Evolutionary conservation across 805 yeast species (phyloP).

Genomic region (Wickerhamiella azyma): DNA sequence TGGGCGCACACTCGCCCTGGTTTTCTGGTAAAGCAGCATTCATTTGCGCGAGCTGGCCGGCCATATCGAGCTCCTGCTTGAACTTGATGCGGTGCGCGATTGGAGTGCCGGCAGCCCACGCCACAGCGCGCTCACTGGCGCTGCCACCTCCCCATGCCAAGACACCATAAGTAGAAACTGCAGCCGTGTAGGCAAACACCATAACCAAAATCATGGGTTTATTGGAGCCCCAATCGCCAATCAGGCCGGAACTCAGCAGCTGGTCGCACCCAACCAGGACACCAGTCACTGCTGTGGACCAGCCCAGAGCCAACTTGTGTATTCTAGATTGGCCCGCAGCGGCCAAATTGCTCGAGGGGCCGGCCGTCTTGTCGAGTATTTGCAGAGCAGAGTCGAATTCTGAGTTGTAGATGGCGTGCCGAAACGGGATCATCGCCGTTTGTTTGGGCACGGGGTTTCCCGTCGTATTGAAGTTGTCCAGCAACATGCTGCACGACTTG

Average conservation of each 20-base stretch:
- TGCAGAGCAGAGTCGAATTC: slow-evolving; percentile 43
- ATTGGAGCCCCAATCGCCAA: slow-evolving; percentile 28
- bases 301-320: slow-evolving; percentile 24
- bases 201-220: slow-evolving; percentile 31
- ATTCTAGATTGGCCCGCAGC: slow-evolving; percentile 25
- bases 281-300: slow-evolving; percentile 26
- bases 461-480: slow-evolving; percentile 14
- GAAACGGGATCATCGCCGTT: slow-evolving; percentile 46
- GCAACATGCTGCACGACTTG: slow-evolving; percentile 14
- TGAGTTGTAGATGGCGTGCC: slow-evolving; percentile 44
- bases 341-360: slow-evolving; percentile 36
- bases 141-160: slow-evolving; percentile 37
- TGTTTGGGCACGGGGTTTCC: slow-evolving; percentile 10
- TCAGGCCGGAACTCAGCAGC: slow-evolving; percentile 29
- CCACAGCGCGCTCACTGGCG: slow-evolving; percentile 39
- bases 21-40: slow-evolving; percentile 37
- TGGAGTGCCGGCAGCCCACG: slow-evolving; percentile 55
- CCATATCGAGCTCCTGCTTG: slow-evolving; percentile 56
- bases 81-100: slow-evolving; percentile 51
- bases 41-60: slow-evolving; percentile 49
- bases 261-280: slow-evolving; percentile 35
- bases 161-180: slow-evolving; percentile 35
- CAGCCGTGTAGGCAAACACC: slow-evolving; percentile 36
- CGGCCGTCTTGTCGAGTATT: slow-evolving; percentile 48
- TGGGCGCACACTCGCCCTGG: slow-evolving; percentile 28